Evolutionary conservation across 176 grass and related monocot species (phyloP).

Genomic region (Oryza longistaminata): DNA sequence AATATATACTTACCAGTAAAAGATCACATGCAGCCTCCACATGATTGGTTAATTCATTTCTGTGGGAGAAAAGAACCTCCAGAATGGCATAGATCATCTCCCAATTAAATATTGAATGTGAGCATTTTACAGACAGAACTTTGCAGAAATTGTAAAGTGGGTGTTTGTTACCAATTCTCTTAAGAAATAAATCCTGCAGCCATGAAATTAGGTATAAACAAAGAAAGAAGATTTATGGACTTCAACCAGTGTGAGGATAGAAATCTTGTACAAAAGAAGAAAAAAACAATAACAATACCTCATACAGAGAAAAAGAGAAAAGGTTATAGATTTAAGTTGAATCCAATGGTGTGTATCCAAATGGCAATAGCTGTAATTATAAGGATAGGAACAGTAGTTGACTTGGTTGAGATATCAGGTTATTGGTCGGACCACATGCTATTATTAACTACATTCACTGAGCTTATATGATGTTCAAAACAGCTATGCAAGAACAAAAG

Average conservation of each 20-base stretch:
- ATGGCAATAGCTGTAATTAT: not conserved
- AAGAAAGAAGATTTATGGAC: conserved; percentile 20
- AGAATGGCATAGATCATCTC: conserved; percentile 76
- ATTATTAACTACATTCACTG: not conserved
- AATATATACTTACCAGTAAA: conserved; percentile 69
- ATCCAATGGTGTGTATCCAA: not conserved
- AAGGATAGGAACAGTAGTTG: not conserved
- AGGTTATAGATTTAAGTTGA: conserved; percentile 17
- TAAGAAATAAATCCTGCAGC: conserved; percentile 83
- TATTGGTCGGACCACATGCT: not conserved
- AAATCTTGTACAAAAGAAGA: conserved; percentile 16
- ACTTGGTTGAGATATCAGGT: not conserved
- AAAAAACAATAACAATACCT: not conserved
- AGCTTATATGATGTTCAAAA: not conserved
- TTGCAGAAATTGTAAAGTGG: conserved; percentile 73
- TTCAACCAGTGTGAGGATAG: conserved; percentile 7
- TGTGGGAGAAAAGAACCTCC: conserved; percentile 52
- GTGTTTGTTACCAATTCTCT: conserved; percentile 75
- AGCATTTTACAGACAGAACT: conserved; percentile 68
- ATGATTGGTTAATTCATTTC: conserved; percentile 42
- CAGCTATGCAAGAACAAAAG: not conserved
- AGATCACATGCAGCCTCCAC: conserved; percentile 56
- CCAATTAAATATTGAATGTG: conserved; percentile 72
- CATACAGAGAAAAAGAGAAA: conserved; percentile 16
- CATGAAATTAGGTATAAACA: conserved; percentile 38